Percentiles rank a stretch among this genome's conserved stretches.
phyloP scores from a whole-genome alignment of 2,329 filamentous ascomycete genomes.

The Scedosporium dehoogii region DNA sequence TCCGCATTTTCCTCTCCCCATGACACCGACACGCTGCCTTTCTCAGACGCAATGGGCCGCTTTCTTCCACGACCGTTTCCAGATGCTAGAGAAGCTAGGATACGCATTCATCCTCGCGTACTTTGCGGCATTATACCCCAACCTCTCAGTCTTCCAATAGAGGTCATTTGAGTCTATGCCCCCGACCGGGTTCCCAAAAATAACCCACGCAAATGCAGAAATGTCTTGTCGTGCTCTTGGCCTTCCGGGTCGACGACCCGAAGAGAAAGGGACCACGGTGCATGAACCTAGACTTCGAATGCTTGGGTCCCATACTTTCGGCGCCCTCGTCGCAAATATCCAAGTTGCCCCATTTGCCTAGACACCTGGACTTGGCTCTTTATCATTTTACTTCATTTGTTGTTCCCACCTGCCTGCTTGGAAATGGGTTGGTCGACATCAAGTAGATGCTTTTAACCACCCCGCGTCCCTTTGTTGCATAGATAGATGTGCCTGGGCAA shows the following conservation, averaged over 20 bases:
- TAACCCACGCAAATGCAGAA: not conserved
- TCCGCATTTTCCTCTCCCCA: not conserved
- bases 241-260: not conserved
- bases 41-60: not conserved
- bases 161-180: not conserved
- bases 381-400: not conserved
- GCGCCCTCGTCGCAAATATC: not conserved
- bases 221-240: not conserved
- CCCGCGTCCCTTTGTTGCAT: not conserved
- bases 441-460: not conserved
- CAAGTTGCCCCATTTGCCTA: not conserved
- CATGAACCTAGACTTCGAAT: not conserved
- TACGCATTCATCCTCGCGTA: not conserved
- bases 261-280: not conserved
- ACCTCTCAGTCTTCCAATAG: not conserved
- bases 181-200: not conserved
- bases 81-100: too few species aligned
- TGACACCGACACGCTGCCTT: not conserved
- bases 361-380: not conserved
- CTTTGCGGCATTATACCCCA: not conserved
- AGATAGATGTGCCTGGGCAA: not conserved
- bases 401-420: not conserved
- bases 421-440: not conserved
- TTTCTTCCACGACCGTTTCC: not conserved
- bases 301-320: not conserved